Evolutionary conservation across 2,329 filamentous ascomycete genomes (phyloP).

Genomic region (Fusarium clavum): DNA sequence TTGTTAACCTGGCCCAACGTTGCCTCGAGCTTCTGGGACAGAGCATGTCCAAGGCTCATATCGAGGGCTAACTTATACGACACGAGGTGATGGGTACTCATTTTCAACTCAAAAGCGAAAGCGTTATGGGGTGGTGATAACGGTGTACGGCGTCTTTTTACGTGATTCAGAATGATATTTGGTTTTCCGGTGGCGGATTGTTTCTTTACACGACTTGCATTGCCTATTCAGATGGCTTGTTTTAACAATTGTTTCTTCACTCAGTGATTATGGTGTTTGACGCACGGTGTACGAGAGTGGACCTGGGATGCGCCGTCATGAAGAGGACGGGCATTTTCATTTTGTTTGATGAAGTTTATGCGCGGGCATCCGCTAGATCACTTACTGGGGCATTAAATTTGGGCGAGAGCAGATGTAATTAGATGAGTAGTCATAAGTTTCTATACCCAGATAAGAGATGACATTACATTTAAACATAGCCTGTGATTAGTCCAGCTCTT

Average conservation of each 20-base stretch:
- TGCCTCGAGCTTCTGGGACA: slow-evolving; percentile 89
- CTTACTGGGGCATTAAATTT: slow-evolving; percentile 33
- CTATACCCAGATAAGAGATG: slow-evolving; percentile 47
- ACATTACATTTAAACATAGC: slow-evolving; percentile 37
- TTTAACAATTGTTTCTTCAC: slow-evolving; percentile 26
- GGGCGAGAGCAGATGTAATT: slow-evolving; percentile 50
- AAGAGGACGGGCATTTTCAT: slow-evolving; percentile 36
- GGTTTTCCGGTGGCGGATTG: slow-evolving; percentile 35
- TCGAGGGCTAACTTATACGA: slow-evolving; percentile 72
- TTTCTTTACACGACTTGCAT: slow-evolving; percentile 41
- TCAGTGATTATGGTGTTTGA: slow-evolving; percentile 36
- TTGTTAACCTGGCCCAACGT: slow-evolving; percentile 88
- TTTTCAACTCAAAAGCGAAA: slow-evolving; percentile 47
- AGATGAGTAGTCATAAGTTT: slow-evolving; percentile 48
- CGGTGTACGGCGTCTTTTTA: slow-evolving; percentile 50
- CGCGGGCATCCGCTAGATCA: slow-evolving; percentile 41
- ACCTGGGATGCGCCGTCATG: slow-evolving; percentile 15
- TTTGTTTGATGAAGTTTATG: slow-evolving; percentile 53
- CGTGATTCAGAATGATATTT: slow-evolving; percentile 45
- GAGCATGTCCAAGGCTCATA: slow-evolving; percentile 79
- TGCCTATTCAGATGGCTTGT: slow-evolving; percentile 30
- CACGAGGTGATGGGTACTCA: slow-evolving; percentile 1
- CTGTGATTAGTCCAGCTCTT: slow-evolving; percentile 33
- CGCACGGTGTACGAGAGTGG: slow-evolving; percentile 26
- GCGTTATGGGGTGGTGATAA: slow-evolving; percentile 37